Conservation (phyloP, 805 yeast genomes). For the Metschnikowia sp. region DNA sequence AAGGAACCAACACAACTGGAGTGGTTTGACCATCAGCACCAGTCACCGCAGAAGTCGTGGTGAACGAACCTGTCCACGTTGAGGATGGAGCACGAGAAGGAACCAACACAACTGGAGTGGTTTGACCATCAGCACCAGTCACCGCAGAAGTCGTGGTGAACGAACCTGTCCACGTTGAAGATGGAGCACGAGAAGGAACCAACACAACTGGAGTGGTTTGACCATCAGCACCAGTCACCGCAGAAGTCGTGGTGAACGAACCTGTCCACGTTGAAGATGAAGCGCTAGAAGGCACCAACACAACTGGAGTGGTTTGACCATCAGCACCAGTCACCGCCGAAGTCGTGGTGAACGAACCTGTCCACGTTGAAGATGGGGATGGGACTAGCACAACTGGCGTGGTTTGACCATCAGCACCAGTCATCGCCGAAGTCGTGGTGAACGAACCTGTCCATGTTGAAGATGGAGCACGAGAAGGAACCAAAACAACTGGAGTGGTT, state of each 20-base stretch:
- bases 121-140: too few relatives aligned
- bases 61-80: too few relatives aligned
- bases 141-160: too few relatives aligned
- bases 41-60: too few relatives aligned
- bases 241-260: background rate
- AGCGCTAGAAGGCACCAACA: background rate
- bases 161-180: too few relatives aligned
- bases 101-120: too few relatives aligned
- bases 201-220: too few relatives aligned
- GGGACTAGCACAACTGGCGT: background rate
- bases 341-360: background rate
- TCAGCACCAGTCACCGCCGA: slow-evolving; percentile 1
- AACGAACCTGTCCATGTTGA: background rate
- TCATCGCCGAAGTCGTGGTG: background rate
- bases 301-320: slow-evolving; percentile 1
- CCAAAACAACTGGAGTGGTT: background rate
- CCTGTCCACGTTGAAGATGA: background rate
- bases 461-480: background rate
- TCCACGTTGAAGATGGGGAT: background rate
- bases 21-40: too few relatives aligned
- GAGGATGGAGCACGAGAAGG: too few relatives aligned
- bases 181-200: too few relatives aligned
- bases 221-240: background rate
- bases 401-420: background rate
- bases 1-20: too few relatives aligned